Evolutionary conservation across 139 green algal genomes (phyloP), one percentile per base, ranked within the genome.

Genomic region (Pleodorina starrii): DNA sequence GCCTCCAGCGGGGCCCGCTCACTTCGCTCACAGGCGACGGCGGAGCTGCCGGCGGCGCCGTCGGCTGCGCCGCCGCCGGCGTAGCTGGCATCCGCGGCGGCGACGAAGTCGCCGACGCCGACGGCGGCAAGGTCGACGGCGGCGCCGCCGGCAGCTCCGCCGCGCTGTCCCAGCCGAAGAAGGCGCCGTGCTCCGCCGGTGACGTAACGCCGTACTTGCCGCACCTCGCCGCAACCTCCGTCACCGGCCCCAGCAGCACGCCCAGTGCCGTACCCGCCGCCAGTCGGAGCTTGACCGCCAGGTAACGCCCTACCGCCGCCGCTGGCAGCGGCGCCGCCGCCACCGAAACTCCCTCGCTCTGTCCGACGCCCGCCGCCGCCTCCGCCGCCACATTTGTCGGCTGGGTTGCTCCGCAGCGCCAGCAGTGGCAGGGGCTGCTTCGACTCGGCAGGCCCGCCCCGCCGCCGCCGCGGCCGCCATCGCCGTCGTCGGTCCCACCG

Each of bases 121-220:
- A 23, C 1, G 1, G 10, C 44, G 5, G 44, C n/a, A n/a, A n/a
- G n/a, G n/a, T n/a, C n/a, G n/a, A n/a, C 50, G 14, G 50, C 14
- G 32, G 35, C 32, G 23, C 16, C 12, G 3, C 11, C 14, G 48
- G 12, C 48, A 71, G 36, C 32, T 60, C 35, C 44, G 44, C 76
- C 10, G 44, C 77, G 50, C 50, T 43, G 35, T 73, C 77, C 77
- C 77, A 72, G 19, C 77, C 77, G 54, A 48, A 72, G 36, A 85
- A 85, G 5, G 77, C 35, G 51, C 77, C 50, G 35, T 85, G 77
- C n/a, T 51, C 51, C 19, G 32, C n/a, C 25, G 50, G 77, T 23
- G n/a, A 85, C 51, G 48, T 72, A 1, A 85, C 50, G 54, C 35
- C 77, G 35, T 54, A 73, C 77, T 85, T 73, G 38, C 51, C 77